phyloP scores from a whole-genome alignment of 2,329 filamentous ascomycete species.

The Cordyceps militaris region DNA sequence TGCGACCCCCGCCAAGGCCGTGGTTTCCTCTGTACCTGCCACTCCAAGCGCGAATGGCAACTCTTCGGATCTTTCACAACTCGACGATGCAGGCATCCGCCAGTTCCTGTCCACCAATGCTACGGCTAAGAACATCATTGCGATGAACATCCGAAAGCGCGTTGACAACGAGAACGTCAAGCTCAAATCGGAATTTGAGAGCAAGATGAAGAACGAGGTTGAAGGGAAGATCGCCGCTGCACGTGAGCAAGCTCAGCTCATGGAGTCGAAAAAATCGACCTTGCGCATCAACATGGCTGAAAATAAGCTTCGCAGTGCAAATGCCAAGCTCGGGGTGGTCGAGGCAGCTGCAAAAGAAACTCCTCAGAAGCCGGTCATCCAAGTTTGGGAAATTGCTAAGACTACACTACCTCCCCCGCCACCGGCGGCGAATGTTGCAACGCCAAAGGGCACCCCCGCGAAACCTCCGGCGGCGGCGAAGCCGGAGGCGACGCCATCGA shows the following conservation, averaged over 20 bases:
- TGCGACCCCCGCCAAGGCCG: slow-evolving; percentile 28
- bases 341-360: slow-evolving; percentile 79
- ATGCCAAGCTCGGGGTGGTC: slow-evolving; percentile 70
- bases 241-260: slow-evolving; percentile 57
- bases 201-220: slow-evolving; percentile 37
- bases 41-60: slow-evolving; percentile 28
- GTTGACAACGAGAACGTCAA: slow-evolving; percentile 59
- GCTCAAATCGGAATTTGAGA: slow-evolving; percentile 47
- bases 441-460: slow-evolving; percentile 17
- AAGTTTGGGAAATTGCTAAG: slow-evolving; percentile 82
- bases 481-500: neutral
- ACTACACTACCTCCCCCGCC: slow-evolving; percentile 26
- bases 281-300: slow-evolving; percentile 74
- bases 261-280: slow-evolving; percentile 68
- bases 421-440: slow-evolving; percentile 13
- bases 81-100: slow-evolving; percentile 50
- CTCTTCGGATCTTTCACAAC: slow-evolving; percentile 36
- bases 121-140: slow-evolving; percentile 51
- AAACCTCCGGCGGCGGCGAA: slow-evolving; percentile 12
- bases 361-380: slow-evolving; percentile 71
- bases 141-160: slow-evolving; percentile 61
- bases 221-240: slow-evolving; percentile 48
- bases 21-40: slow-evolving; percentile 27
- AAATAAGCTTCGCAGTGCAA: slow-evolving; percentile 55
- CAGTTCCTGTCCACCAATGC: slow-evolving; percentile 50